Conservation (phyloP, 306 rosid genomes). For the Acacia melanoxylon region DNA sequence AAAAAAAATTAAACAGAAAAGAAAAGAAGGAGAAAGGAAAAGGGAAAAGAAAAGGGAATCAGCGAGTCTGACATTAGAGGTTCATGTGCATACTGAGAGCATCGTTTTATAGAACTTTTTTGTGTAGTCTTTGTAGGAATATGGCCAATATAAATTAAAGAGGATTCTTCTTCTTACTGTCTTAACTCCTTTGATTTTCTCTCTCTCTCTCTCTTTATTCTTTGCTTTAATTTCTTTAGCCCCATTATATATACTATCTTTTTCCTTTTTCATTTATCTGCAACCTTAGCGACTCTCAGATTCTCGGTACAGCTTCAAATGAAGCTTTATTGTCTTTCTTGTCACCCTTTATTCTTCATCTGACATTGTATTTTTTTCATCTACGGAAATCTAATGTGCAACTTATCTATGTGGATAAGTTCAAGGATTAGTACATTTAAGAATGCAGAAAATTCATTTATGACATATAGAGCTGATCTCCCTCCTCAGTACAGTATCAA, state of each 20-base stretch:
- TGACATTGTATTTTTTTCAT: conserved; percentile 27
- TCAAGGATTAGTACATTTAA: background rate
- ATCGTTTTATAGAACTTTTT: conserved; percentile 50
- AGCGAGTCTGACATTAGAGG: conserved; percentile 68
- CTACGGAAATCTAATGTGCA: conserved; percentile 16
- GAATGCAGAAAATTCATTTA: background rate
- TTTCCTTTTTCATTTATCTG: conserved; percentile 35
- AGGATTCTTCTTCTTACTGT: conserved; percentile 73
- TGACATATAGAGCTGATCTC: background rate
- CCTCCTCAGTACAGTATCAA: no score
- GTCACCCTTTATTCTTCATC: conserved; percentile 21
- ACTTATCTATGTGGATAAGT: background rate
- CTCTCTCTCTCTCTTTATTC: conserved; percentile 11
- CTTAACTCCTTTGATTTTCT: background rate
- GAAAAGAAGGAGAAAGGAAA: conserved; percentile 1
- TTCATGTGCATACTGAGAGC: conserved; percentile 77
- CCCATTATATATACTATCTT: conserved; percentile 33
- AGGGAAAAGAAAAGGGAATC: conserved; percentile 56
- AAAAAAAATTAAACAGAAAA: no score
- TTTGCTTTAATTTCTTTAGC: conserved; percentile 34
- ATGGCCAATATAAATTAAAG: conserved; percentile 57
- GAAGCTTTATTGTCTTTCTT: conserved; percentile 35
- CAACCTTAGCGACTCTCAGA: conserved; percentile 31
- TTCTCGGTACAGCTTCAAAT: conserved; percentile 42
- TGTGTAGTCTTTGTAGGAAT: conserved; percentile 52